Conservation (phyloP, 345 rosid species). For the Gossypium sturtianum region DNA sequence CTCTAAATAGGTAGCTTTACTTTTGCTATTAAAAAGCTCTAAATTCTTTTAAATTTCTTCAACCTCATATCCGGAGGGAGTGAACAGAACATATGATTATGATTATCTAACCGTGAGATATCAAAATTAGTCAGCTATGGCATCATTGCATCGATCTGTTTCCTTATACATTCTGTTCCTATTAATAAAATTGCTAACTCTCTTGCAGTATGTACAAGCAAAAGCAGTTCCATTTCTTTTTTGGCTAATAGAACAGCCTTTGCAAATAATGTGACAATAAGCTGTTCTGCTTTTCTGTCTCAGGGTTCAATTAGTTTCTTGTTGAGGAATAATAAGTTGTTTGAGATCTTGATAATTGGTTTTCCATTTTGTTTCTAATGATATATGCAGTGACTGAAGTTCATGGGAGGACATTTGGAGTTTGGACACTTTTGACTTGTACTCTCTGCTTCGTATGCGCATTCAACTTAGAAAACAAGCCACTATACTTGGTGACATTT, state of each 20-base stretch:
- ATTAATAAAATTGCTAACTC: not conserved
- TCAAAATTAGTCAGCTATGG: not conserved
- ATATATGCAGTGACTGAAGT: constrained; percentile 77
- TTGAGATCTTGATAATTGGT: not conserved
- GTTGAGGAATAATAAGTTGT: not conserved
- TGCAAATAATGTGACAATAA: not conserved
- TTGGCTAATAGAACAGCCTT: not conserved
- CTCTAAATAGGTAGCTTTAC: not conserved
- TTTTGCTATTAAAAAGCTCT: not conserved
- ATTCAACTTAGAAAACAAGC: constrained; percentile 72
- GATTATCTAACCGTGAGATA: constrained; percentile 1
- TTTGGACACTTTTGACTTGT: constrained; percentile 95
- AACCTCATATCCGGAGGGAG: not conserved
- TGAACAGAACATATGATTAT: not conserved
- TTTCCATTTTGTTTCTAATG: not conserved
- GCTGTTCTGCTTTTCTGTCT: not conserved
- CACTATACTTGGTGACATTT: constrained; percentile 73
- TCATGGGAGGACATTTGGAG: constrained; percentile 95
- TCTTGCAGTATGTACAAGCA: constrained; percentile 3
- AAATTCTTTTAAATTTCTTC: not conserved
- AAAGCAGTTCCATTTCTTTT: not conserved
- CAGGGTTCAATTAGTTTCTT: not conserved
- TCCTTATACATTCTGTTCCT: not conserved
- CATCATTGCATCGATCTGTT: not conserved
- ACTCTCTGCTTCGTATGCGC: constrained; percentile 93